phyloP scores from a whole-genome alignment of 1,284 basidiomycete species.

The Peniophora sp. region DNA sequence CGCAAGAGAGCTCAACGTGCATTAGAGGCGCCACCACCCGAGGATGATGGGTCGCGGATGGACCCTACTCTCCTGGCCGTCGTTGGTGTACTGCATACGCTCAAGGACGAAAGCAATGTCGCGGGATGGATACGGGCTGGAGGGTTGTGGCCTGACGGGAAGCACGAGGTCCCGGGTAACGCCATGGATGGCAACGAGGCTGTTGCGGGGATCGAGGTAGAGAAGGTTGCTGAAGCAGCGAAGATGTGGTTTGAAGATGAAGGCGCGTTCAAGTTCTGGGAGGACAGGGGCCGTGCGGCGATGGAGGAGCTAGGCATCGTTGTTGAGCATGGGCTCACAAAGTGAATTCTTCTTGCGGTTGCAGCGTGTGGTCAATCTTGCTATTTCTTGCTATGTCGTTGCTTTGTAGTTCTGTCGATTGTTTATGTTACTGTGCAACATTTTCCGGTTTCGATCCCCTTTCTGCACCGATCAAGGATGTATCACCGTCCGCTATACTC shows the following conservation, averaged over 20 bases:
- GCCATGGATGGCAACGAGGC: slow-evolving; percentile 3
- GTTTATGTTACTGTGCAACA: too few species aligned
- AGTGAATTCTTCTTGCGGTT: background rate
- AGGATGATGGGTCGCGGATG: slow-evolving; percentile 21
- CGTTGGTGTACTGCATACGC: slow-evolving; percentile 60
- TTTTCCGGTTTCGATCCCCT: too few species aligned
- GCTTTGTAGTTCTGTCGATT: too few species aligned
- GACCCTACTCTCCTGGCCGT: slow-evolving; percentile 62
- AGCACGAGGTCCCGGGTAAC: background rate
- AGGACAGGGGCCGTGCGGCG: slow-evolving; percentile 37
- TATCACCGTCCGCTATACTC: too few species aligned
- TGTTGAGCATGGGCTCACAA: slow-evolving; percentile 29
- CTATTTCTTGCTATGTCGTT: too few species aligned
- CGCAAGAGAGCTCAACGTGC: slow-evolving; percentile 12
- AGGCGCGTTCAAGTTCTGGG: slow-evolving; percentile 40
- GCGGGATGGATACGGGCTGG: slow-evolving; percentile 60
- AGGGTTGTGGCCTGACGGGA: slow-evolving; percentile 34
- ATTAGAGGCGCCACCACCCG: slow-evolving; percentile 7
- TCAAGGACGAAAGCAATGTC: slow-evolving; percentile 54
- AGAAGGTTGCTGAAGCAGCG: slow-evolving; percentile 1
- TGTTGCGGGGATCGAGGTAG: background rate
- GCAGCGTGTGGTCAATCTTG: too few species aligned
- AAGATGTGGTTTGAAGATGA: slow-evolving; percentile 52
- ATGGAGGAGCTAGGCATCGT: slow-evolving; percentile 40
- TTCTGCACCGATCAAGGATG: too few species aligned